A percentile compares a stretch with the other conserved stretches of the same genome.
Conservation (phyloP, 768 basidiomycete genomes). For the Collybia mongolica region DNA sequence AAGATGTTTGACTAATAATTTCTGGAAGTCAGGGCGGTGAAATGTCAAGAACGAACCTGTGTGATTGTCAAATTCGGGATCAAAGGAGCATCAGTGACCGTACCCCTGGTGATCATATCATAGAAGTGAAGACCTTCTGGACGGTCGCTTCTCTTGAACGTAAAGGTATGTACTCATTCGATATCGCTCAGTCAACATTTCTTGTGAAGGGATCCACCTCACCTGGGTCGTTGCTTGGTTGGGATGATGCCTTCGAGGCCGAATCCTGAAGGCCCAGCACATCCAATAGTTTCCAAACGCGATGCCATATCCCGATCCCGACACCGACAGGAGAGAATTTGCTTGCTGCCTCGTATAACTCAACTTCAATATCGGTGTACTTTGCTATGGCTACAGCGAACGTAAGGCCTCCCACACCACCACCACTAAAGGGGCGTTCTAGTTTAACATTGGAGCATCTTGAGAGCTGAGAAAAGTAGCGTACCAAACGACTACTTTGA, state of each 20-base stretch:
- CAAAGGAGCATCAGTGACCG: background rate
- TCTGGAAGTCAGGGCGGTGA: conserved; percentile 52
- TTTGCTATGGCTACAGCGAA: conserved; percentile 18
- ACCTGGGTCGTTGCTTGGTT: conserved; percentile 22
- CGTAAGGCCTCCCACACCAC: conserved; percentile 27
- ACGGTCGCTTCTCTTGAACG: conserved; percentile 24
- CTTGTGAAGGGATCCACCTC: too few species aligned
- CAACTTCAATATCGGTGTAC: conserved; percentile 37
- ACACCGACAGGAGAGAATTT: conserved; percentile 36
- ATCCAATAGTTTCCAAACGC: conserved; percentile 38
- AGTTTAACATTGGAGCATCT: too few species aligned
- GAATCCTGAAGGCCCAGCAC: conserved; percentile 38
- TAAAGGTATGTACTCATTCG: conserved; percentile 18
- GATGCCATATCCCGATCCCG: conserved; percentile 36
- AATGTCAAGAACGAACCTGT: conserved; percentile 22
- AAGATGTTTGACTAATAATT: conserved; percentile 43
- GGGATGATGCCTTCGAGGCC: conserved; percentile 15
- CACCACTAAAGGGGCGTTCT: background rate
- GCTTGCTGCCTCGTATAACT: conserved; percentile 40
- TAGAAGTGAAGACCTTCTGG: conserved; percentile 20
- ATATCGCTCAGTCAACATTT: background rate
- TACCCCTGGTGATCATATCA: conserved; percentile 19
- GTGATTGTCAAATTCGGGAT: too few species aligned
- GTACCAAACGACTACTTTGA: too few species aligned
- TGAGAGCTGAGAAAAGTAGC: too few species aligned